Evolutionary conservation across 2,329 filamentous ascomycete genomes (phyloP), one percentile per base, ranked within the genome.

Genomic region (Plenodomus tracheiphilus): DNA sequence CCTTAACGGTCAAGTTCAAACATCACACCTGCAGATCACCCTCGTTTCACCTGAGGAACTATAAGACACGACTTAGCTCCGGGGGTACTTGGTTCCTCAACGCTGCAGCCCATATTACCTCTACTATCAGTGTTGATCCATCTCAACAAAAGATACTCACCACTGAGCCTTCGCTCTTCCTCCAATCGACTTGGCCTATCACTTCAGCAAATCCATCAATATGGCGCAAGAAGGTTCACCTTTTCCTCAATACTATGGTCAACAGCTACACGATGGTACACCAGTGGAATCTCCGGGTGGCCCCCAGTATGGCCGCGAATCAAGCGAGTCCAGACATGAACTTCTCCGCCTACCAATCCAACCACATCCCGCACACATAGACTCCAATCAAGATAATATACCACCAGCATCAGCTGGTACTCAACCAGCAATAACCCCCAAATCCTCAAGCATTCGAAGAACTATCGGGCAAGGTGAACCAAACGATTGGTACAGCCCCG

Each of bases 171-270:
- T 17, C 40, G 38, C 35, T 28, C 41, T 25, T 40, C 32, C 25
- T 11, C 45, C 17, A 22, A 43, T 32, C 28, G 28, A 32, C 15
- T 47, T 18, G 28, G 15, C 28, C 7, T 11, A 15, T 10, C 13
- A 15, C 11, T 11, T 8, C 28, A 32, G 28, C 28, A 32, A 4
- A 32, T 4, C 4, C 28, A 15, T 15, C 47, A 36, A 57, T 52
- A 68, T 68, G 65, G 60, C 65, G 47, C 51, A 54, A 41, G 19
- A 39, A 6, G 40, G 49, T 21, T 61, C 46, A 10, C 22, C 60
- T 10, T 49, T 67, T 18, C 65, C 65, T 19, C 54, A 59, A 11
- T 69, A 58, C 45, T 65, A 70, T 41, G 65, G 65, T 4, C 62
- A 69, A 39, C 56, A 54, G 34, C 56, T 68, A 44, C 51, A 60